Conservation (phyloP, 768 basidiomycete species). For the Boletus patriciae region DNA sequence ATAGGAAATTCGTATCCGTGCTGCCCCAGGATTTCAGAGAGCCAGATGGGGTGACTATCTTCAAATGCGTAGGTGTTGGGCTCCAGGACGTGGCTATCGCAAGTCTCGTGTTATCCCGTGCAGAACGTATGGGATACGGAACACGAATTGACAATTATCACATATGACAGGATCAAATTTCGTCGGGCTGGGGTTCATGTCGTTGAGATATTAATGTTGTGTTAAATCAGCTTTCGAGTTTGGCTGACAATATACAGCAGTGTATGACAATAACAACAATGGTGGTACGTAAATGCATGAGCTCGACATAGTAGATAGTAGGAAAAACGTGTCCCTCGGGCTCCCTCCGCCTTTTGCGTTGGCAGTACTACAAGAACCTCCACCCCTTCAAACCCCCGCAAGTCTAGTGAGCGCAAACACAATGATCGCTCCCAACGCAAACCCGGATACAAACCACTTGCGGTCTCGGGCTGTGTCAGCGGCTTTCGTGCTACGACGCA, state of each 20-base stretch:
- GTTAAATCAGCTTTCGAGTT: background rate
- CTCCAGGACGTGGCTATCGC: constrained; percentile 88
- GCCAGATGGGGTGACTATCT: constrained; percentile 63
- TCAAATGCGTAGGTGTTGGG: constrained; percentile 87
- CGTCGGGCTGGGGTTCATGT: background rate
- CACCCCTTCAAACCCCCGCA: background rate
- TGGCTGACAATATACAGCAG: background rate
- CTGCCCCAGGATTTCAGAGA: constrained; percentile 12
- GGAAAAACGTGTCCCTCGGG: background rate
- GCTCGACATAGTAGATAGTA: background rate
- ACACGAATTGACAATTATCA: constrained; percentile 50
- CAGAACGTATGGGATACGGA: constrained; percentile 55
- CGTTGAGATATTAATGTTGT: background rate
- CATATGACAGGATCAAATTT: background rate
- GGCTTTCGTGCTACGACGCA: background rate
- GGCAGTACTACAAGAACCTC: background rate
- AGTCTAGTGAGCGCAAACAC: constrained; percentile 7
- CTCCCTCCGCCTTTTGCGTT: background rate
- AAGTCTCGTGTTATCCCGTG: constrained; percentile 60
- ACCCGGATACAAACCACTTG: constrained; percentile 21
- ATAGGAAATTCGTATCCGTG: constrained; percentile 12
- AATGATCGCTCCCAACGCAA: constrained; percentile 16
- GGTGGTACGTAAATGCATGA: too few species aligned
- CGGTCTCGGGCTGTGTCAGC: background rate
- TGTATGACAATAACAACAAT: too few species aligned